Evolutionary conservation across 2,329 filamentous ascomycete genomes (phyloP).

Genomic region (Ceratocystiopsis brevicomis): DNA sequence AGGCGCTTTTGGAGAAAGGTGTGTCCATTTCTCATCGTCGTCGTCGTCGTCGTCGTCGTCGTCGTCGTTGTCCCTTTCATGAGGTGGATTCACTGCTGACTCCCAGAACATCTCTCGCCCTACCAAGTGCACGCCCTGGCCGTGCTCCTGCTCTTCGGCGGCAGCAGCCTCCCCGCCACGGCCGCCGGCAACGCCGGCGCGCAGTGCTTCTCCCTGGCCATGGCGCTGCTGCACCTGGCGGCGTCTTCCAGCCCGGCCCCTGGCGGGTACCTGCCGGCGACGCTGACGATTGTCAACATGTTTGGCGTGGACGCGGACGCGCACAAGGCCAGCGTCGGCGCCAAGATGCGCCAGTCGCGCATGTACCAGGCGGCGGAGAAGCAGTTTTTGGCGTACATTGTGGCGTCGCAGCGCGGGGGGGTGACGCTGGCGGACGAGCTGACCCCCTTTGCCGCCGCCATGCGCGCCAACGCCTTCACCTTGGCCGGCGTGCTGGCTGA

Average conservation of each 20-base stretch:
- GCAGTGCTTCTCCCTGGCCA: constrained; percentile 10
- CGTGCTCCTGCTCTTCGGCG: constrained; percentile 10
- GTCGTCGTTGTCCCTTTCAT: too few species aligned
- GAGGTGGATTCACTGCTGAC: not conserved
- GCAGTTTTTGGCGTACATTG: constrained; percentile 12
- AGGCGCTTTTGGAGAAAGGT: constrained; percentile 1
- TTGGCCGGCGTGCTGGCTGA: constrained; percentile 16
- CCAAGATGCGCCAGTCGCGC: constrained; percentile 5
- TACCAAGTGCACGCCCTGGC: constrained; percentile 18
- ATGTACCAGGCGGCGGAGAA: constrained; percentile 9
- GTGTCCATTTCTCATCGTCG: too few species aligned
- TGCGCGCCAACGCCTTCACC: constrained; percentile 18
- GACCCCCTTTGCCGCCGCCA: not conserved
- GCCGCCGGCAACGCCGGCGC: not conserved
- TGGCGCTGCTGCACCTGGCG: constrained; percentile 19
- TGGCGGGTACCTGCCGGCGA: constrained; percentile 18
- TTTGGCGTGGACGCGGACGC: constrained; percentile 6
- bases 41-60: too few species aligned
- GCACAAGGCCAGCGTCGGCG: not conserved
- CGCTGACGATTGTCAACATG: constrained; percentile 15
- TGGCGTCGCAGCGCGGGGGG: not conserved
- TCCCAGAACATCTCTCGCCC: constrained; percentile 10
- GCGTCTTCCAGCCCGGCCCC: constrained; percentile 2
- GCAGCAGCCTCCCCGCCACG: not conserved
- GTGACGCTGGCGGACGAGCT: too few species aligned